phyloP scores from a whole-genome alignment of 2,329 filamentous ascomycete species.

The Colletotrichum neosansevieriae region DNA sequence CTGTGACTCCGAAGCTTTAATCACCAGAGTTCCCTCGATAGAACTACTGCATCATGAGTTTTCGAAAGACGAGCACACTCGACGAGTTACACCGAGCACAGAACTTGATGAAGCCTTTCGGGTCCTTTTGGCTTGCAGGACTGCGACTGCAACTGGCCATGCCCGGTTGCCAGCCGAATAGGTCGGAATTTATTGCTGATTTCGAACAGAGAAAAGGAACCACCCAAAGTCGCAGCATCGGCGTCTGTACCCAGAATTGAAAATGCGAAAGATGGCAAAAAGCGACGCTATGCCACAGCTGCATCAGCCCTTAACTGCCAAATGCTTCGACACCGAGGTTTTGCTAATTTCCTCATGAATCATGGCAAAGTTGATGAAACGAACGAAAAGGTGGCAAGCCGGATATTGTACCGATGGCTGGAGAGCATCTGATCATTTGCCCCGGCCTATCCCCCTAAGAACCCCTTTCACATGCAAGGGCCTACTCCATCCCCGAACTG shows the following conservation, averaged over 20 bases:
- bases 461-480: slow-evolving; percentile 35
- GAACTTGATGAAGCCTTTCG: background rate
- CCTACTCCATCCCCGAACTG: background rate
- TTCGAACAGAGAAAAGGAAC: slow-evolving; percentile 17
- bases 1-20: background rate
- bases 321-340: background rate
- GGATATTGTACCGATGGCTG: background rate
- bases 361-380: slow-evolving; percentile 34
- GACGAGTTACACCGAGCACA: slow-evolving; percentile 22
- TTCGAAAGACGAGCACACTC: slow-evolving; percentile 8
- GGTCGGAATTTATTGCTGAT: slow-evolving; percentile 36
- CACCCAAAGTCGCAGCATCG: background rate
- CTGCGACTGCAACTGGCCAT: slow-evolving; percentile 3
- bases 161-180: background rate
- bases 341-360: slow-evolving; percentile 28
- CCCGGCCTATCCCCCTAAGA: slow-evolving; percentile 10
- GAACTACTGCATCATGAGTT: background rate
- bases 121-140: slow-evolving; percentile 20
- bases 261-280: too few relatives aligned
- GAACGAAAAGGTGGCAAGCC: slow-evolving; percentile 26
- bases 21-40: background rate
- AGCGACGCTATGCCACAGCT: background rate
- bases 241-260: background rate
- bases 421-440: slow-evolving; percentile 20
- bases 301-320: too few relatives aligned